Base-by-base conservation (phyloP, 1,139 yeast species). In the Hemisphaericaspora xylofermentans region DNA sequence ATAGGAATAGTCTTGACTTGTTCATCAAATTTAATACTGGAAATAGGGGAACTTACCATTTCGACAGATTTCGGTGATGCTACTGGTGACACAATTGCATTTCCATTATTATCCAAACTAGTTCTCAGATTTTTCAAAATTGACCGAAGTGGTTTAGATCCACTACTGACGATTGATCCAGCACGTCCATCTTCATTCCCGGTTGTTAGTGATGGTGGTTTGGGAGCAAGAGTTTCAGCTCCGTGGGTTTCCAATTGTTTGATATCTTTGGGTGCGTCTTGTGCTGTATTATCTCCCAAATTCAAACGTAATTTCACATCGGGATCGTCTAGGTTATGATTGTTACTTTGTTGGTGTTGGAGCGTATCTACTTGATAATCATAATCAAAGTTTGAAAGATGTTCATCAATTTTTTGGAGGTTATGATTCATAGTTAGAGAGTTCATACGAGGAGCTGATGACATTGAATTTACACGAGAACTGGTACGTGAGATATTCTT, bases 351-450 rank as follows among this genome's bases (percentile, higher is more conserved):
- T n/a, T n/a, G n/a, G n/a, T n/a, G n/a, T n/a, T n/a, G n/a, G n/a
- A n/a, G n/a, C 30, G 54, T 52, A 42, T 65, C 70, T 25, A 64
- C 45, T 41, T 64, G 63, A 42, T 71, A 71, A 43, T 66, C 66
- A 43, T 70, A 72, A 33, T 72, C 78, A 45, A 72, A 72, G 44
- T 67, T 75, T 32, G 61, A 70, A 38, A 72, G 59, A 39, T 70
- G 74, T 48, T 72, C 78, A 18, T 72, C 77, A 31, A 72, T 72
- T 50, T 70, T 71, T 27, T 57, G 53, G 39, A 72, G 57, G 44
- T 65, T 71, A 10, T 49, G 49, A 40, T 44, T 38, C 3, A 57
- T 47, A 16, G 55, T 52, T 15, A 61, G 36, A n/a, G 67, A 60
- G 28, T 52, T 57, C 24, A 49, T 48, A 34, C 64, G 48, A 27